Evolutionary conservation across 345 rosid species (phyloP), one percentile per base, ranked within the genome.

Genomic region (Eutrema yunnanense): DNA sequence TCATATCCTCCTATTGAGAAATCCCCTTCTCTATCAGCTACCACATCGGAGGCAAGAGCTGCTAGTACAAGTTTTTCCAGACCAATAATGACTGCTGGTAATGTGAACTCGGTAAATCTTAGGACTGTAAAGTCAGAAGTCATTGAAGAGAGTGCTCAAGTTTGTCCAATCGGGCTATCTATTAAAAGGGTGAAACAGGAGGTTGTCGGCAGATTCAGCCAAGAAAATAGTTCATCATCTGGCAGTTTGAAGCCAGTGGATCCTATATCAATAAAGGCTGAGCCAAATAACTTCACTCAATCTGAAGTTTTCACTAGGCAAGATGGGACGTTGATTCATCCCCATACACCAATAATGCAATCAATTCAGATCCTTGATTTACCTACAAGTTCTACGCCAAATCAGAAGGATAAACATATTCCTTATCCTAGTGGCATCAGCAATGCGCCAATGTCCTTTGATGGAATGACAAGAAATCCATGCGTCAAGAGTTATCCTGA

Each of bases 111-210:
- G 9, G 54, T 65, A 65, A 78, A 66, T 43, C 67, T 76, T 6
- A 71, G 76, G 62, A 69, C 59, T 56, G 83, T 92, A 29, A 92
- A 90, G 78, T 64, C 83, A 40, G 96, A 92, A 80, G 84, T 84
- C 5, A 37, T 64, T 72, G 90, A 90, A 65, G 92, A 81, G 72
- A 79, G 29, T 8, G 64, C 62, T 71, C 60, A 64, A 46, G 62
- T 59, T 19, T 73, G 12, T 67, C 59, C 77, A 40, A 22, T 6
- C 14, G 67, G 48, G 38, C 2, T 49, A 13, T 65, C 67, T 50
- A 70, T 26, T 67, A 9, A n/a, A 51, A 43, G 66, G 13, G 74
- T 83, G 70, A 92, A 90, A 80, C 65, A 16, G 41, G 96, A 88
- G 79, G 56, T 67, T 30, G 49, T 74, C 49, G 85, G 78, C 13